Base-by-base conservation (phyloP, 176 grass and related monocot genomes). In the Bonia amplexicaulis region DNA sequence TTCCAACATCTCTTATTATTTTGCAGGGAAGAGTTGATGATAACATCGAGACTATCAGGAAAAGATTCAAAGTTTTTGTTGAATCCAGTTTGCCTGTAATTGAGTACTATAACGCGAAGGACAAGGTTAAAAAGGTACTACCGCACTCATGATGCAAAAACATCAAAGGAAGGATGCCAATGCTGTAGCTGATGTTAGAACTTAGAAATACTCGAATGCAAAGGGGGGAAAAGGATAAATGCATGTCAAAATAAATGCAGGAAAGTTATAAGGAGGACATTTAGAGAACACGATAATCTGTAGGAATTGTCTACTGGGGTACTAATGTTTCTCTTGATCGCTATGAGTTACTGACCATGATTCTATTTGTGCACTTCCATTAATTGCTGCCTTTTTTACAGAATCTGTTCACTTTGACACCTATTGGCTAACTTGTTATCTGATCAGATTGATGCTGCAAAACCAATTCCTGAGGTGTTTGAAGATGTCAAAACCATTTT, bases 21-120 rank as follows among this genome's bases (percentile, higher is more conserved):
- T 81, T 89, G 15, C 82, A 98, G 96, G 96, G 96, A 76, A 92
- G 96, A 87, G 96, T 94, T 85, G 96, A 98, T 92, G 96, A 95
- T 82, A 98, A 98, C 73, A 92, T 98, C 65, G 96, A 98, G 69
- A 98, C 96, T 52, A 98, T 98, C 74, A 92, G 81, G 71, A 98
- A 98, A 85, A 88, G 96, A 66, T 98, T 98, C 68, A 92, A 82
- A 70, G 93, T 95, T 89, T 93, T 93, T 90, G 73, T 78, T 23
- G 96, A 98, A 87, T 98, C 96, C 25, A 98, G 96, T 77, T 83
- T 95, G 77, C 96, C 96, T 92, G 96, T 98, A 53, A 82, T 98
- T 76, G 87, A 98, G 80, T 80, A 95, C 62, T 98, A 98, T 53
- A 85, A 52, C 2, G 58, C 48, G 9, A 90, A 83, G 83, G 69